A percentile compares a stretch with the other conserved stretches of the same genome.
These are phyloP conservation scores for Candida insectalens DNA, from an alignment of 805 yeast genomes.

Conservation along the genomic window DNA sequence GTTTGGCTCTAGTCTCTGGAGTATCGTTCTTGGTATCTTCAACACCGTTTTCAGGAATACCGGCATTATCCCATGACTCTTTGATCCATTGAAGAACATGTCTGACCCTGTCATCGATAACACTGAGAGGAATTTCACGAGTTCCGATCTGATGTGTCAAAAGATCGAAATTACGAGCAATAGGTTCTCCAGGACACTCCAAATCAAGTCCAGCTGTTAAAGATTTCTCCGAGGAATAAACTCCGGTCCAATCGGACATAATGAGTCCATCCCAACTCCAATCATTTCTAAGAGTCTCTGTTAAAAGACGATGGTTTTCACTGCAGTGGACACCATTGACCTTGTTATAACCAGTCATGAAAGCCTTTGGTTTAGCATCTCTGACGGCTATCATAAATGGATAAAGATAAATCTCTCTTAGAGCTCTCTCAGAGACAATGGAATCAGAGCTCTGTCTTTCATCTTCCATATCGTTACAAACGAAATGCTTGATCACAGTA, in stretches of 20 bases:
- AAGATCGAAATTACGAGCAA: constrained; percentile 31
- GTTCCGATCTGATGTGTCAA: constrained; percentile 32
- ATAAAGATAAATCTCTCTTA: constrained; percentile 53
- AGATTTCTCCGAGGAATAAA: constrained; percentile 36
- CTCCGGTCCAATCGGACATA: constrained; percentile 62
- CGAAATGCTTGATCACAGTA: constrained; percentile 55
- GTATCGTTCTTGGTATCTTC: constrained; percentile 32
- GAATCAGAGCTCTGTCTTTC: constrained; percentile 40
- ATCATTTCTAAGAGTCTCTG: constrained; percentile 40
- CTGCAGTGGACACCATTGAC: constrained; percentile 53
- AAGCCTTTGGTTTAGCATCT: constrained; percentile 39
- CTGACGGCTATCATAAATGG: constrained; percentile 55
- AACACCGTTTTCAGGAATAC: constrained; percentile 31
- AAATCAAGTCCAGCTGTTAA: constrained; percentile 49
- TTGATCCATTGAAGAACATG: constrained; percentile 38
- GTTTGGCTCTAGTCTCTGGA: constrained; percentile 32
- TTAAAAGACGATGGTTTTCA: constrained; percentile 32
- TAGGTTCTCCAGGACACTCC: constrained; percentile 62
- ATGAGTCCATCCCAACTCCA: constrained; percentile 48
- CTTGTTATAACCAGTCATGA: constrained; percentile 58
- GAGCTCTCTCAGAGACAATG: constrained; percentile 46
- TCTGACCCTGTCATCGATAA: constrained; percentile 39
- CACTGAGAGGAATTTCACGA: constrained; percentile 30
- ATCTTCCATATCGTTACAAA: constrained; percentile 54
- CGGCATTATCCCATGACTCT: constrained; percentile 22